phyloP scores from a whole-genome alignment of 2,329 filamentous ascomycete species.

The Fusarium cyanostomum region DNA sequence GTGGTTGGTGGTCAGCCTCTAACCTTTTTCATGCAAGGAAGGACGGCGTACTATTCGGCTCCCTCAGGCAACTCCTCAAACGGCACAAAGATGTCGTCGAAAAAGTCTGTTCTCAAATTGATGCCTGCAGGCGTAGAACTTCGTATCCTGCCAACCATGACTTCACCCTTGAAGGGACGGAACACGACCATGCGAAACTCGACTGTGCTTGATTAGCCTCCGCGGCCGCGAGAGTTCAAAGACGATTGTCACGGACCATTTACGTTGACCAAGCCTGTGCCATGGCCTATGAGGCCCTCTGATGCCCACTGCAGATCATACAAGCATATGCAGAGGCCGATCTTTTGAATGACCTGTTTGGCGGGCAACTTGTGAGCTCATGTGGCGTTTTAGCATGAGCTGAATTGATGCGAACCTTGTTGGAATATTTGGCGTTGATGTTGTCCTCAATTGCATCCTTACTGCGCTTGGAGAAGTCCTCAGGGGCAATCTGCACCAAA shows the following conservation, averaged over 20 bases:
- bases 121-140: constrained; percentile 77
- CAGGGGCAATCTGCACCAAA: constrained; percentile 89
- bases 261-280: constrained; percentile 90
- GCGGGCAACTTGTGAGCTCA: neutral
- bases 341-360: constrained; percentile 82
- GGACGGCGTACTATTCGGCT: constrained; percentile 71
- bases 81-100: constrained; percentile 88
- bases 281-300: constrained; percentile 93
- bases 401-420: constrained; percentile 68
- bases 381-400: neutral
- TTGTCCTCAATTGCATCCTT: constrained; percentile 91
- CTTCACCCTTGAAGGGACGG: constrained; percentile 93
- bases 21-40: neutral
- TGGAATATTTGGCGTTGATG: constrained; percentile 96
- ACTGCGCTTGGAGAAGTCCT: constrained; percentile 87
- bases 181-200: constrained; percentile 95
- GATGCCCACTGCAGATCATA: constrained; percentile 91
- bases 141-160: constrained; percentile 85
- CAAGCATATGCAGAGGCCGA: constrained; percentile 92
- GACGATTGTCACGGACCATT: constrained; percentile 70
- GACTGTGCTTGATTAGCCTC: constrained; percentile 56
- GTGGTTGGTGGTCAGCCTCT: constrained; percentile 21
- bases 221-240: neutral
- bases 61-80: constrained; percentile 77
- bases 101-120: constrained; percentile 87